Percentiles rank a stretch among this genome's conserved stretches.
Evolutionary conservation across 495 filamentous ascomycete genomes (phyloP).

Genomic region (Cercophora newfieldiana): DNA sequence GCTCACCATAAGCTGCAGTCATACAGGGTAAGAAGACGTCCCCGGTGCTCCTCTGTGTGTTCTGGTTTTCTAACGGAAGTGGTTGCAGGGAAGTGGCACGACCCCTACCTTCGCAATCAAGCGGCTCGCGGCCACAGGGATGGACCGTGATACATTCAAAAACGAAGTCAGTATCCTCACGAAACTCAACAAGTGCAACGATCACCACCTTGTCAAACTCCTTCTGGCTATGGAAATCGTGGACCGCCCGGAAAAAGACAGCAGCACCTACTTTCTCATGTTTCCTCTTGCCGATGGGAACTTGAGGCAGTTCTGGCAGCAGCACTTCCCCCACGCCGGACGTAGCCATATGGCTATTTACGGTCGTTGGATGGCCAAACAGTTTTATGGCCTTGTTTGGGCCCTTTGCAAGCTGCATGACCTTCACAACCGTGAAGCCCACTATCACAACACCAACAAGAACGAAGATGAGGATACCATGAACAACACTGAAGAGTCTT

Average conservation of each 20-base stretch:
- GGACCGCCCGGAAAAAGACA: background rate
- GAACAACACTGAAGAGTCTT: background rate
- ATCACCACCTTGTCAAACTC: slow-evolving; percentile 17
- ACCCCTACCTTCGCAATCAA: slow-evolving; percentile 9
- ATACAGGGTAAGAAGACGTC: background rate
- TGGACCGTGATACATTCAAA: background rate
- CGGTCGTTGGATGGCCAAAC: background rate
- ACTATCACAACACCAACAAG: too few species aligned
- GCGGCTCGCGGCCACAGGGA: background rate
- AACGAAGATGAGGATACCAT: too few species aligned
- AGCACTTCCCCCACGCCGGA: background rate
- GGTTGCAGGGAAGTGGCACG: background rate
- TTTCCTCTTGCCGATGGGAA: slow-evolving; percentile 14
- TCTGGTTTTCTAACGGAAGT: background rate
- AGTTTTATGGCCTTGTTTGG: slow-evolving; percentile 2
- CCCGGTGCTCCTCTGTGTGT: background rate
- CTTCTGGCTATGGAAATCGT: slow-evolving; percentile 16
- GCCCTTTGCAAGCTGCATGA: slow-evolving; percentile 16
- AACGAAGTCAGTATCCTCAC: slow-evolving; percentile 16
- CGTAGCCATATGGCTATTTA: background rate
- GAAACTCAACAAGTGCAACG: slow-evolving; percentile 6
- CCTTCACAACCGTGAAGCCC: background rate
- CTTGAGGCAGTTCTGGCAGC: slow-evolving; percentile 8
- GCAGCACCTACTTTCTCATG: slow-evolving; percentile 11
- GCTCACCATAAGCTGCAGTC: slow-evolving; percentile 7